Percentiles rank a stretch among this genome's conserved stretches.
Conservation (phyloP, 163 green algal genomes). For the Volvox carteri region DNA sequence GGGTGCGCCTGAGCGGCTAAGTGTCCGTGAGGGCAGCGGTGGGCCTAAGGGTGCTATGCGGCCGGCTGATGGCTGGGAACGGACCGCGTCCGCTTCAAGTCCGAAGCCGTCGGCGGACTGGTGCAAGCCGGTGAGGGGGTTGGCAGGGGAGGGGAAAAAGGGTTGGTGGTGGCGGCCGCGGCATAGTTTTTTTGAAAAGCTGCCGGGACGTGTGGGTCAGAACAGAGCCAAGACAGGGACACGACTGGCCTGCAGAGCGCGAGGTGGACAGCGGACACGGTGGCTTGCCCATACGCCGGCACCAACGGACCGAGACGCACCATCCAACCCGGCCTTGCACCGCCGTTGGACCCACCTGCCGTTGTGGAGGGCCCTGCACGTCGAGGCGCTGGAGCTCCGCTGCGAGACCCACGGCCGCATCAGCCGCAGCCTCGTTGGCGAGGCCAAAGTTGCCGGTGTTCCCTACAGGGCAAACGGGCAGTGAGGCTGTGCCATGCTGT, state of each 20-base stretch:
- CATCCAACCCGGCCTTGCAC: too few species aligned
- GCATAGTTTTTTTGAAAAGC: too few species aligned
- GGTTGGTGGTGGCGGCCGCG: not conserved
- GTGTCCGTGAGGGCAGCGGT: too few species aligned
- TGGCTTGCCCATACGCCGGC: not conserved
- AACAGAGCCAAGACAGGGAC: too few species aligned
- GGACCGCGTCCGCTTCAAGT: not conserved
- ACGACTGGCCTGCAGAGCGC: too few species aligned
- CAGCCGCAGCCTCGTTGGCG: not conserved
- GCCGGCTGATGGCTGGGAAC: not conserved
- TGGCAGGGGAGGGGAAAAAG: not conserved
- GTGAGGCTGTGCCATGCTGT: not conserved
- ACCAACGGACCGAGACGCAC: too few species aligned
- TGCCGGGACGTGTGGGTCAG: too few species aligned
- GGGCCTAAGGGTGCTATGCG: not conserved
- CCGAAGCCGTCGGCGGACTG: not conserved
- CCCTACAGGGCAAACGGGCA: not conserved
- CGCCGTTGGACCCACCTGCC: too few species aligned
- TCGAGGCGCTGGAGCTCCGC: constrained; percentile 4
- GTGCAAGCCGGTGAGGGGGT: not conserved
- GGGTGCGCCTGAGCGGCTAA: too few species aligned
- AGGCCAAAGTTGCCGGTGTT: not conserved
- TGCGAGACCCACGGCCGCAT: not conserved
- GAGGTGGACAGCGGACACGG: not conserved
- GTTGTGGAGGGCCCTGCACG: not conserved